Evolutionary conservation across 352 stramenopile genomes (phyloP).

Genomic region (Phytophthora sp.): DNA sequence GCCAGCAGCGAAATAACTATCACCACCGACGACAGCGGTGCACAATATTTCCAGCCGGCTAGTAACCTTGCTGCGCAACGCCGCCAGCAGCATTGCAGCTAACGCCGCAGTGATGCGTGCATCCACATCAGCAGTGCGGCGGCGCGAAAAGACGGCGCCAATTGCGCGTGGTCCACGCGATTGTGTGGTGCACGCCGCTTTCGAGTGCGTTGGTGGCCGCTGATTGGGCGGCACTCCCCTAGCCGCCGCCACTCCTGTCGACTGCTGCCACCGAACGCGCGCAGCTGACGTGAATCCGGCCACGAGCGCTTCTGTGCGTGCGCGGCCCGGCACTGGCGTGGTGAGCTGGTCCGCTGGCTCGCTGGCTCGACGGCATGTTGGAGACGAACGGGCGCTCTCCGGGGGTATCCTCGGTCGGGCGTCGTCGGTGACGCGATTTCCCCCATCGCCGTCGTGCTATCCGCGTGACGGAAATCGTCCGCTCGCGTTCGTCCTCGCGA

Average conservation of each 20-base stretch:
- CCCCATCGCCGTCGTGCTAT: background rate
- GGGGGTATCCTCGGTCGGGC: background rate
- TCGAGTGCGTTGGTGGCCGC: slow-evolving; percentile 5
- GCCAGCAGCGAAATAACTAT: no score
- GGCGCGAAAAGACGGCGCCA: no score
- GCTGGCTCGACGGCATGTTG: slow-evolving; percentile 13
- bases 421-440: background rate
- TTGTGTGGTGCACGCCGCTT: no score
- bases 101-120: no score
- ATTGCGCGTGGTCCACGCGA: no score
- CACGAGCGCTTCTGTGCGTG: no score
- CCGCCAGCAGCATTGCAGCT: no score
- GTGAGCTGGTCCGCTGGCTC: slow-evolving; percentile 11
- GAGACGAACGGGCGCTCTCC: background rate
- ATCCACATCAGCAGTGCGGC: no score
- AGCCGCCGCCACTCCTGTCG: slow-evolving; percentile 6
- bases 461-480: background rate
- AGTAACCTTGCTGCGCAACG: no score
- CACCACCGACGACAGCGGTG: no score
- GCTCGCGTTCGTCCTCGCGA: slow-evolving; percentile 3
- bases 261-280: slow-evolving; percentile 19
- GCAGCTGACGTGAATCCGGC: slow-evolving; percentile 32
- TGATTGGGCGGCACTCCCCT: slow-evolving; percentile 5
- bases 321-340: slow-evolving; percentile 18
- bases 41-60: no score